phyloP scores from a whole-genome alignment of 1,139 yeast genomes.

The Kazachstania sp. region DNA sequence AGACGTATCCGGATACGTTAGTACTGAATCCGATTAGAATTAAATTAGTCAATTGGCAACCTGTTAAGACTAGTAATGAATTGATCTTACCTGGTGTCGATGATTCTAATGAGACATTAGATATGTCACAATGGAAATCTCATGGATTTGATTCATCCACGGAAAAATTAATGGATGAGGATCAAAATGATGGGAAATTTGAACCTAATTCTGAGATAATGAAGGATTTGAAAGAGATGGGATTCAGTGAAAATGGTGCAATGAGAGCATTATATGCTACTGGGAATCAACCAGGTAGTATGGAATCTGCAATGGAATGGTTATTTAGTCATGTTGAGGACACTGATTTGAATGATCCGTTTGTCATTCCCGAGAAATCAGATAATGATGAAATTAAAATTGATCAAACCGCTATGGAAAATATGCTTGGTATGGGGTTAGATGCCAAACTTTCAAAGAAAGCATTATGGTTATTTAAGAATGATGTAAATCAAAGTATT shows the following conservation, averaged over 20 bases:
- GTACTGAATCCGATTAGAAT: constrained; percentile 73
- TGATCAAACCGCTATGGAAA: constrained; percentile 44
- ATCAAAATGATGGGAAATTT: constrained; percentile 35
- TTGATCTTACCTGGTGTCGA: constrained; percentile 45
- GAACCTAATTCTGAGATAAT: constrained; percentile 50
- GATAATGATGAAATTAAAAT: constrained; percentile 25
- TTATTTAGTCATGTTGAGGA: constrained; percentile 84
- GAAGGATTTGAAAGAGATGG: constrained; percentile 62
- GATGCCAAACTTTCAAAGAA: constrained; percentile 50
- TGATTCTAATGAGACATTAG: constrained; percentile 21
- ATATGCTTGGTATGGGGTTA: constrained; percentile 64
- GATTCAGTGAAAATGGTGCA: constrained; percentile 67
- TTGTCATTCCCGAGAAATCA: constrained; percentile 29
- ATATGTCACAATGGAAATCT: constrained; percentile 34
- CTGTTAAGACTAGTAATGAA: constrained; percentile 72
- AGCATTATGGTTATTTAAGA: constrained; percentile 52
- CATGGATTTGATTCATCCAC: constrained; percentile 30
- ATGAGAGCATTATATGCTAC: constrained; percentile 63
- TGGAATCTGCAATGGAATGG: constrained; percentile 90
- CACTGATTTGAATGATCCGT: constrained; percentile 61
- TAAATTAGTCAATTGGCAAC: constrained; percentile 82
- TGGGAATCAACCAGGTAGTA: constrained; percentile 50
- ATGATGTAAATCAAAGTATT: constrained; percentile 66
- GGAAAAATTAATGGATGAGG: constrained; percentile 36
- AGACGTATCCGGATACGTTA: constrained; percentile 61